phyloP scores from a whole-genome alignment of 257 asterid species.

The Ocimum tenuiflorum region DNA sequence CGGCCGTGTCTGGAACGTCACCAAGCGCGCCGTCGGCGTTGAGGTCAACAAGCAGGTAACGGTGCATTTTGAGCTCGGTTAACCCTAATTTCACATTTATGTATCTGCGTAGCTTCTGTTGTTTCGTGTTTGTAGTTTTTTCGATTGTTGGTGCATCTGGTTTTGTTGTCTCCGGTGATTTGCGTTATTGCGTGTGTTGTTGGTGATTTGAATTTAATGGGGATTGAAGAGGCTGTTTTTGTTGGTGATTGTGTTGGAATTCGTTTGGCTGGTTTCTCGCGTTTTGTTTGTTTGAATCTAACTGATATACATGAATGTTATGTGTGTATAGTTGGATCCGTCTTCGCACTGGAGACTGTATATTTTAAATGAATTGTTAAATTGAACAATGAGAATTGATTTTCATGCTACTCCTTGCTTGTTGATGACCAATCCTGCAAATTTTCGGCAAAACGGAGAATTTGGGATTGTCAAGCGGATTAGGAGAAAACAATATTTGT shows the following conservation, averaged over 20 bases:
- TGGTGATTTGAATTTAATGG: neutral
- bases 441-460: too few species aligned
- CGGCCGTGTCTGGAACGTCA: conserved; percentile 59
- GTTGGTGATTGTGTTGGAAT: neutral
- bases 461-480: too few species aligned
- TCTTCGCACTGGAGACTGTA: too few species aligned
- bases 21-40: conserved; percentile 58
- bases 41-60: conserved; percentile 58
- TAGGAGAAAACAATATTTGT: too few species aligned
- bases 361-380: too few species aligned
- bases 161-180: neutral
- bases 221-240: neutral
- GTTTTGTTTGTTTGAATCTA: too few species aligned
- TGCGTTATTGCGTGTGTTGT: neutral
- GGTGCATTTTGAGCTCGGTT: too few species aligned
- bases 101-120: neutral
- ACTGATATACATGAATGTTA: too few species aligned
- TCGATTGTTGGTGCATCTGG: neutral
- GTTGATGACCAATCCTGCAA: too few species aligned
- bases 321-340: too few species aligned
- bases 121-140: neutral
- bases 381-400: too few species aligned
- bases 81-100: neutral
- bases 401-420: too few species aligned
- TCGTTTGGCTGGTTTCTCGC: neutral